Evolutionary conservation across 148 eudicot genomes (phyloP).

Genomic region (Vaccinium macrocarpon): DNA sequence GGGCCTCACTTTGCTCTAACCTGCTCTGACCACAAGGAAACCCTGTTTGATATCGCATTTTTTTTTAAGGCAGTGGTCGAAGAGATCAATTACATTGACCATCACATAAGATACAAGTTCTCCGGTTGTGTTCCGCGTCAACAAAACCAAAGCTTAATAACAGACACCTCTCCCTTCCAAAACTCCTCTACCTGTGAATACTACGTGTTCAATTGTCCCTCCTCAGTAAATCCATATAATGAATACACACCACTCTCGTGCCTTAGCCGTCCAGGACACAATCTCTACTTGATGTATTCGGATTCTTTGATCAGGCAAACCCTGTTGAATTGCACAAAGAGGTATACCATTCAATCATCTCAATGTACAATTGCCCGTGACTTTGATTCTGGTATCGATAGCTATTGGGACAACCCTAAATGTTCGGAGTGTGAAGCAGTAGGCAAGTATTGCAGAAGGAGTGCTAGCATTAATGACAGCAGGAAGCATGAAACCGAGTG

Average conservation of each 20-base stretch:
- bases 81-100: rapidly evolving
- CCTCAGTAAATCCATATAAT: not conserved
- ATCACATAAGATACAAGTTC: not conserved
- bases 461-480: not conserved
- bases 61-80: not conserved
- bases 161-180: not conserved
- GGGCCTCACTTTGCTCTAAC: not conserved
- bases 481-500: not conserved
- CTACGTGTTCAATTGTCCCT: not conserved
- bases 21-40: not conserved
- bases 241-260: not conserved
- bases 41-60: not conserved
- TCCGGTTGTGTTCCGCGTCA: not conserved
- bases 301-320: not conserved
- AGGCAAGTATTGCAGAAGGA: not conserved
- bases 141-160: not conserved
- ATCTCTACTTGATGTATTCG: not conserved
- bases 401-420: not conserved
- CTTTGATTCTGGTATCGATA: rapidly evolving
- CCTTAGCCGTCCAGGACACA: not conserved
- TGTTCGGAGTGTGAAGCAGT: not conserved
- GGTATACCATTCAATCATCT: not conserved
- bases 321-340: not conserved
- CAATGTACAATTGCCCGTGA: not conserved
- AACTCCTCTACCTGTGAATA: not conserved